Evolutionary conservation across 768 basidiomycete species (phyloP), one percentile per base, ranked within the genome.

Genomic region (Suillus tomentosus): DNA sequence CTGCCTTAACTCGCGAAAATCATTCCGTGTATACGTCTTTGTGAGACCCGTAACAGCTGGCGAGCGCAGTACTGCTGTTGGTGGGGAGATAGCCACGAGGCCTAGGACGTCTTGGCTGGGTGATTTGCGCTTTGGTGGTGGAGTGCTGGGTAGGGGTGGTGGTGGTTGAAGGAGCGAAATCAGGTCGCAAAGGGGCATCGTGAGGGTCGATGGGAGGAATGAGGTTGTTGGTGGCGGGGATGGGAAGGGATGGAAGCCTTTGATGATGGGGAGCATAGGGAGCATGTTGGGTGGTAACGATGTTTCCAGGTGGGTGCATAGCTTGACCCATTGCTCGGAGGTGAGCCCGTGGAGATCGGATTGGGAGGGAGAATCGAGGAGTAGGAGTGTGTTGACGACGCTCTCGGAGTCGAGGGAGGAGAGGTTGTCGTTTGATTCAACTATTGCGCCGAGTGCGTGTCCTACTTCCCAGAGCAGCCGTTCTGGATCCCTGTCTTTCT

Each of bases 21-120:
- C 92, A 68, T 95, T 93, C 72, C 85, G 89, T 24, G 73, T 74
- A 67, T 95, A 95, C 65, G 84, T 93, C 77, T 94, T 95, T 13
- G 93, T 94, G 34, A 95, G 80, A 19, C 90, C 90, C 0, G 89
- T 90, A 27, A 87, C 85, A 0, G 87, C 87, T 0, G 90, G 89
- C 0, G 88, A 89, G 45, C 91, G 82, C 57, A 92, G 78, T 27
- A 92, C 68, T 7, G 90, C 85, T 10, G 86, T 84, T 3, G 90
- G 88, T 5, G 90, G 91, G 3, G 90, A 91, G 27, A 90, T 82
- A 6, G 84, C 80, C 6, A 88, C 84, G 40, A 89, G 79, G 19
- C 85, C 87, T 36, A 92, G 75, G 53, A 88, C 57, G 66, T 87
- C 84, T 19, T 85, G 83, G 36, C 81, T 82, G 66, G 82, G 80